Evolutionary conservation across 1,139 yeast species (phyloP).

Genomic region (Blastobotrys buckinghamii): DNA sequence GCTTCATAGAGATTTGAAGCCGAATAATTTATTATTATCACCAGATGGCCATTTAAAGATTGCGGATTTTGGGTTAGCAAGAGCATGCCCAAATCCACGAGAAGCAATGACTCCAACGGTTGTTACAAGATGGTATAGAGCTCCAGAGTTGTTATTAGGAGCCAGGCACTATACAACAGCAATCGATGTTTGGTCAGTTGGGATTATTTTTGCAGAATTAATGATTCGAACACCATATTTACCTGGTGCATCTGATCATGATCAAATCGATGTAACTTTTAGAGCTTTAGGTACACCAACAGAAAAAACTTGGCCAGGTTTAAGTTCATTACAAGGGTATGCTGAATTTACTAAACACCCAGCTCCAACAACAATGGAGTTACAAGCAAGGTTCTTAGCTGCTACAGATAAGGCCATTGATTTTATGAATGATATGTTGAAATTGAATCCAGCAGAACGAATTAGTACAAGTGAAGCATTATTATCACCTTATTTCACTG

Average conservation of each 20-base stretch:
- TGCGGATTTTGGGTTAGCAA: constrained; percentile 95
- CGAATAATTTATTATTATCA: constrained; percentile 68
- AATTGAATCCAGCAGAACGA: constrained; percentile 71
- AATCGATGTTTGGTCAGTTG: constrained; percentile 91
- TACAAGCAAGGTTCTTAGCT: constrained; percentile 80
- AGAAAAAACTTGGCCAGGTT: constrained; percentile 88
- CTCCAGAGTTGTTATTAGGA: constrained; percentile 88
- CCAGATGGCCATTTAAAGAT: constrained; percentile 83
- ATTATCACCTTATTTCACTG: constrained; percentile 62
- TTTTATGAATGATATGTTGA: constrained; percentile 65
- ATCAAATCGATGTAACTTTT: constrained; percentile 86
- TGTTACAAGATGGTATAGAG: constrained; percentile 95
- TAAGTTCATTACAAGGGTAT: constrained; percentile 70
- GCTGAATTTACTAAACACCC: constrained; percentile 49
- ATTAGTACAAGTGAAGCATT: constrained; percentile 63
- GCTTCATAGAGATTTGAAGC: constrained; percentile 60
- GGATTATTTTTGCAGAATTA: constrained; percentile 91
- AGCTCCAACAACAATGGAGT: constrained; percentile 74
- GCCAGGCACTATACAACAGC: constrained; percentile 86
- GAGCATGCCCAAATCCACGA: constrained; percentile 72
- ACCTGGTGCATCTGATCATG: constrained; percentile 86
- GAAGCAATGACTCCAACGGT: constrained; percentile 79
- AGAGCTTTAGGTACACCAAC: constrained; percentile 96
- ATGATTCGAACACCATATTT: constrained; percentile 93
- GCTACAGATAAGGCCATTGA: constrained; percentile 86